Conservation (phyloP, 257 asterid species). For the Solanum sejunctum region DNA sequence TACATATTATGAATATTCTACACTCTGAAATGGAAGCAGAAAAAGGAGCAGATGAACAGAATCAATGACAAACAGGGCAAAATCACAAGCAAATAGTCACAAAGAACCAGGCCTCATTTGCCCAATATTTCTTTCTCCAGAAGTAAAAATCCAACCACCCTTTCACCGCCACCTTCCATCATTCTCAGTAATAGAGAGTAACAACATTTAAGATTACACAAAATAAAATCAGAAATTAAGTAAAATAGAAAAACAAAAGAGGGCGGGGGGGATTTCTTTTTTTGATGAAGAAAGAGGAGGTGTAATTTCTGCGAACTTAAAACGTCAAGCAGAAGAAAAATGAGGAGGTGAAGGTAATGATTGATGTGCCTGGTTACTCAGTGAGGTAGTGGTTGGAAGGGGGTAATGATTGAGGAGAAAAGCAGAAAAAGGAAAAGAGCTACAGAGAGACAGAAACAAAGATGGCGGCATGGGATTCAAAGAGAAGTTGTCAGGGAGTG, state of each 20-base stretch:
- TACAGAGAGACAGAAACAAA: not conserved
- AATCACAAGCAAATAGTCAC: not conserved
- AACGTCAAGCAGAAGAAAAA: constrained; percentile 9
- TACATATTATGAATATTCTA: not conserved
- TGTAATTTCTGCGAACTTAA: not conserved
- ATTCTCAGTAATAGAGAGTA: not conserved
- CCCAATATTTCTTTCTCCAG: not conserved
- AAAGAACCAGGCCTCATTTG: not conserved
- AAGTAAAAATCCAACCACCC: not conserved
- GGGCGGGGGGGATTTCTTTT: not conserved
- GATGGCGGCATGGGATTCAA: no score
- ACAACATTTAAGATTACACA: not conserved
- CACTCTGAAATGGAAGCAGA: not conserved
- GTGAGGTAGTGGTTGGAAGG: not conserved
- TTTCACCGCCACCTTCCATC: not conserved
- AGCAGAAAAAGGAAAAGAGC: not conserved
- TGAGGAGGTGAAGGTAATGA: constrained; percentile 6
- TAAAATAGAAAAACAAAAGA: not conserved
- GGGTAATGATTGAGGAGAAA: not conserved
- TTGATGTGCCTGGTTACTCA: constrained; percentile 3
- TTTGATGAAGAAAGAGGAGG: no score
- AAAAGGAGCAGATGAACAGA: not conserved
- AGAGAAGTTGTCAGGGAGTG: not conserved
- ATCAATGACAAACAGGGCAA: not conserved
- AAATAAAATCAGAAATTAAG: not conserved